These are phyloP conservation scores for Solanum habrochaites DNA, from an alignment of 257 asterid species.

Conservation along the genomic window DNA sequence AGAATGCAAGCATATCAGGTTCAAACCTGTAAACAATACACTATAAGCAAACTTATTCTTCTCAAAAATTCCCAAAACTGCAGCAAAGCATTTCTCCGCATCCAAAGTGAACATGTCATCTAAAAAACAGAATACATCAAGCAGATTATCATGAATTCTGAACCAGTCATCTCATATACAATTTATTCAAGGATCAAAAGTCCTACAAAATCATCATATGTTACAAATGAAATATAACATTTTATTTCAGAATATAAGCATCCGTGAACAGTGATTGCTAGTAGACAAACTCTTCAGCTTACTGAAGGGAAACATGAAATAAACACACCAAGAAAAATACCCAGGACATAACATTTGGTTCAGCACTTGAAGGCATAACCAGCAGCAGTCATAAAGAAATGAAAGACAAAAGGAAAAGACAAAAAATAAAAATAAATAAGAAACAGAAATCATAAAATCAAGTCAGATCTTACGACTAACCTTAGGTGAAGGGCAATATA, in stretches of 20 bases:
- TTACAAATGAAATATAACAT: background rate
- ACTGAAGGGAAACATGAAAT: background rate
- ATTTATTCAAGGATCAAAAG: background rate
- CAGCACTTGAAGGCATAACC: background rate
- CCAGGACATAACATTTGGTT: background rate
- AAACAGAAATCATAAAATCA: background rate
- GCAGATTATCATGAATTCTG: background rate
- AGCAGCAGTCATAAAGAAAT: background rate
- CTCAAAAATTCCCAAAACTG: background rate
- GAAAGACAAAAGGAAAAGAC: background rate
- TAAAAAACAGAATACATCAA: background rate
- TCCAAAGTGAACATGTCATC: background rate
- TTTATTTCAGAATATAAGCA: background rate
- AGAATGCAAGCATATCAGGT: constrained; percentile 99
- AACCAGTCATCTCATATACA: background rate
- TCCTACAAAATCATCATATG: background rate
- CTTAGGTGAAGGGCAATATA: constrained; percentile 89
- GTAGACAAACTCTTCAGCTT: background rate
- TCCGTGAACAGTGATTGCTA: background rate
- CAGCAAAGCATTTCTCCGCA: background rate
- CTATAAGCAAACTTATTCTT: background rate
- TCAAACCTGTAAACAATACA: constrained; percentile 59
- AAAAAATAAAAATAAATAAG: background rate
- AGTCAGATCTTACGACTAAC: constrained; percentile 18
- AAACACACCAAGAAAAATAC: background rate